A percentile compares a stretch with the other conserved stretches of the same genome.
Evolutionary conservation across 1,139 yeast species (phyloP).

Genomic region (Fermentozyma sake): DNA sequence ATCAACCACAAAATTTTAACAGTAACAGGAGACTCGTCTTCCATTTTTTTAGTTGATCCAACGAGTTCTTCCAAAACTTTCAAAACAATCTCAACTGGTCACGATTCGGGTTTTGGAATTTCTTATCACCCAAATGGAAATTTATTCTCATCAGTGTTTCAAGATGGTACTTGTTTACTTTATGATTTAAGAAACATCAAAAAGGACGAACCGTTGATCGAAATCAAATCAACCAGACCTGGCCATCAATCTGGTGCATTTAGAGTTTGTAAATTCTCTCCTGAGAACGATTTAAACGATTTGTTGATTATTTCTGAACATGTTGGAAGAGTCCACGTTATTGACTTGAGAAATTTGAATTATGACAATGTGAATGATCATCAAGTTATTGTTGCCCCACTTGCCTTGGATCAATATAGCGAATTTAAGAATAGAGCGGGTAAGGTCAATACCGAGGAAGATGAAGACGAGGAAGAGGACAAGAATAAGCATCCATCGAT

Average conservation of each 20-base stretch:
- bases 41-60: conserved; percentile 37
- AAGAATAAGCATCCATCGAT: conserved; percentile 10
- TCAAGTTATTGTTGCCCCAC: conserved; percentile 62
- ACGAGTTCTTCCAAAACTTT: conserved; percentile 17
- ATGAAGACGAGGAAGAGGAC: conserved; percentile 1
- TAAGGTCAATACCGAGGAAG: conserved; percentile 1
- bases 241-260: conserved; percentile 59
- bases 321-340: conserved; percentile 77
- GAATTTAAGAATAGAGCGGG: conserved; percentile 15
- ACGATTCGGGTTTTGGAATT: conserved; percentile 81
- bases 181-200: conserved; percentile 67
- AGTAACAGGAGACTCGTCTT: conserved; percentile 40
- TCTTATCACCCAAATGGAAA: conserved; percentile 71
- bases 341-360: conserved; percentile 68
- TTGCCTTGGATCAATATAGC: conserved; percentile 40
- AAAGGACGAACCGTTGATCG: conserved; percentile 40
- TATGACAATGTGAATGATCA: conserved; percentile 38
- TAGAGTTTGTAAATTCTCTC: conserved; percentile 65
- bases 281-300: conserved; percentile 60
- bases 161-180: conserved; percentile 74
- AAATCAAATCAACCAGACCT: conserved; percentile 56
- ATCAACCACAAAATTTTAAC: conserved; percentile 26
- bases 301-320: conserved; percentile 76
- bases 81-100: conserved; percentile 43
- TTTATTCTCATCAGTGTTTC: conserved; percentile 76